Evolutionary conservation across 78 protist genomes (phyloP).

Genomic region (Dictyostelium firmibasis): DNA sequence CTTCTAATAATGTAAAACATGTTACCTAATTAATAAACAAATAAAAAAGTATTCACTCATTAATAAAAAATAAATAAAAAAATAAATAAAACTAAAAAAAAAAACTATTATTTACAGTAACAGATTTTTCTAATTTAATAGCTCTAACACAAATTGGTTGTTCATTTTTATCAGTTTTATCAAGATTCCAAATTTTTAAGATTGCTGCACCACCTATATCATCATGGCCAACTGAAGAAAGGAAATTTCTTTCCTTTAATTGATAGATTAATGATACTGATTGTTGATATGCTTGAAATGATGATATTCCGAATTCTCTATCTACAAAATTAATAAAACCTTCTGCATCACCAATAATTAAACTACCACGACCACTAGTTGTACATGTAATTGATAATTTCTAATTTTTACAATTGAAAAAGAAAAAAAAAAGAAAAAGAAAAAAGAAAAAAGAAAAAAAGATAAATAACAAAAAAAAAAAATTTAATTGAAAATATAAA

Average conservation of each 20-base stretch:
- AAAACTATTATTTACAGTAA: constrained; percentile 2
- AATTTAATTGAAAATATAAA: too few relatives aligned
- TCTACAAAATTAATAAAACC: constrained; percentile 78
- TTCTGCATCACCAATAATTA: constrained; percentile 73
- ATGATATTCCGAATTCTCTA: constrained; percentile 49
- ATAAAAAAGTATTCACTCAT: not conserved
- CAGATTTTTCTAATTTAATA: constrained; percentile 40
- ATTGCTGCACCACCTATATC: constrained; percentile 46
- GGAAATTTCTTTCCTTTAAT: constrained; percentile 63
- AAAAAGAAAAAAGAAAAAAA: not conserved
- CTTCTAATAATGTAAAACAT: constrained; percentile 45
- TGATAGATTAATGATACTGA: constrained; percentile 31
- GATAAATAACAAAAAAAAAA: not conserved
- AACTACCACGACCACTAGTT: constrained; percentile 86
- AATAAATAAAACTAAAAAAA: too few relatives aligned
- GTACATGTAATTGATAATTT: constrained; percentile 65
- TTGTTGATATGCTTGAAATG: constrained; percentile 77
- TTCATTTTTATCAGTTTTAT: constrained; percentile 63
- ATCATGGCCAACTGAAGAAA: constrained; percentile 68
- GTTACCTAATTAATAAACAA: constrained; percentile 12
- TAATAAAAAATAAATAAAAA: too few relatives aligned
- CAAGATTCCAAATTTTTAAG: constrained; percentile 56
- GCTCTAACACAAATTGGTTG: constrained; percentile 70
- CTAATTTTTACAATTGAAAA: not conserved
- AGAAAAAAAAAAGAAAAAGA: too few relatives aligned